Percentiles rank a stretch among this genome's conserved stretches.
Evolutionary conservation across 1,284 basidiomycete genomes (phyloP).

Genomic region (Marasmius tenuissimus): DNA sequence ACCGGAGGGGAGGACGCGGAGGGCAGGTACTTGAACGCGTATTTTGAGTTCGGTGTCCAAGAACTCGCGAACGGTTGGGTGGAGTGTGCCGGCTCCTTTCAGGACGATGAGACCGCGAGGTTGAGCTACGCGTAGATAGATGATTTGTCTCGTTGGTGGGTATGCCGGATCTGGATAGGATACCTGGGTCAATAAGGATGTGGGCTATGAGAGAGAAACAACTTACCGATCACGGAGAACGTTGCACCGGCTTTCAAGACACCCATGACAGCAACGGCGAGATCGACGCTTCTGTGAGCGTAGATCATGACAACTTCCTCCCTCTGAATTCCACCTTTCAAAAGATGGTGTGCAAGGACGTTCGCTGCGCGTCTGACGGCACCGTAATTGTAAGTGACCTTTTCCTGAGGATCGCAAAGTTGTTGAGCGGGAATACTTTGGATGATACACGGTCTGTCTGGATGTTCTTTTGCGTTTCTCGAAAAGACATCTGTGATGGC

Average conservation of each 20-base stretch:
- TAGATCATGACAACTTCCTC: conserved; percentile 99
- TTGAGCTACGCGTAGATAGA: conserved; percentile 93
- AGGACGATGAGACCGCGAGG: conserved; percentile 94
- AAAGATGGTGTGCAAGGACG: conserved; percentile 88
- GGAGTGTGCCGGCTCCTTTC: conserved; percentile 86
- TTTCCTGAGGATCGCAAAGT: conserved; percentile 49
- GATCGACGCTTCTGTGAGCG: conserved; percentile 93
- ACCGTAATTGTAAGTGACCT: conserved; percentile 74
- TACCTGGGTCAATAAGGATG: conserved; percentile 7
- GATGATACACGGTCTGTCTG: conserved; percentile 81
- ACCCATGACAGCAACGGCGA: conserved; percentile 97
- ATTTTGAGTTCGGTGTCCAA: conserved; percentile 82
- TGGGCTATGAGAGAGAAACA: neutral
- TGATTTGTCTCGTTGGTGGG: conserved; percentile 91
- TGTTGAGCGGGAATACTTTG: conserved; percentile 63
- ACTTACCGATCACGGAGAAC: conserved; percentile 94
- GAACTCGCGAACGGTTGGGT: conserved; percentile 84
- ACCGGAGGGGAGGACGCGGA: conserved; percentile 71
- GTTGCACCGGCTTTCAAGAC: conserved; percentile 96
- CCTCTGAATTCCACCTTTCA: conserved; percentile 83
- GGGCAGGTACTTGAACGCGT: conserved; percentile 90
- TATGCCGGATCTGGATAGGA: conserved; percentile 85
- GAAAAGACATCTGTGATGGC: conserved; percentile 95
- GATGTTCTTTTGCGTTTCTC: conserved; percentile 73
- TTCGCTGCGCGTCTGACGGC: conserved; percentile 88